These are phyloP conservation scores for Psilocybe subaeruginosa DNA, from an alignment of 768 basidiomycete species.

Conservation along the genomic window DNA sequence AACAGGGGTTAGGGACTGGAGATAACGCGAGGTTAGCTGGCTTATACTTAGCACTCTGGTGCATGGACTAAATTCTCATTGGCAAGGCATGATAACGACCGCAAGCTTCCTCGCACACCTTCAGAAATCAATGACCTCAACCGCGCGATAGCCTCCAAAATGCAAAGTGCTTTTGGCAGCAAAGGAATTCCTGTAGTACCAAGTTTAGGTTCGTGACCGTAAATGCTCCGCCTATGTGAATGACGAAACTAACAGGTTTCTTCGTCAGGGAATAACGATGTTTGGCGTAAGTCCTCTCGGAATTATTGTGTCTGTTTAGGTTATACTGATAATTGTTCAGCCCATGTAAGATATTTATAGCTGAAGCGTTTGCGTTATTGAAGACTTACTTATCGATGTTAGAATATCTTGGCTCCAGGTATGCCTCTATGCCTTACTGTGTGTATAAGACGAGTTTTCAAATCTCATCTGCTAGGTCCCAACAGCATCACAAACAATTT, in stretches of 20 bases:
- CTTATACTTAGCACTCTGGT: not conserved
- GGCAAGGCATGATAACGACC: slow-evolving; percentile 83
- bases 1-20: slow-evolving; percentile 61
- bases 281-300: slow-evolving; percentile 68
- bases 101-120: slow-evolving; percentile 76
- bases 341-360: slow-evolving; percentile 49
- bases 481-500: slow-evolving; percentile 72
- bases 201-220: slow-evolving; percentile 60
- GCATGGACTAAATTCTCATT: slow-evolving; percentile 6
- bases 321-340: slow-evolving; percentile 33
- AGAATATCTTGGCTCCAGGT: slow-evolving; percentile 74
- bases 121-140: slow-evolving; percentile 82
- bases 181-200: slow-evolving; percentile 81
- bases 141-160: slow-evolving; percentile 62
- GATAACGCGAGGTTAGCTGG: slow-evolving; percentile 65
- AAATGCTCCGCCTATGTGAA: not conserved
- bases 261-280: slow-evolving; percentile 81
- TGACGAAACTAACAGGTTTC: not conserved
- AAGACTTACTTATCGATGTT: slow-evolving; percentile 4
- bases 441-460: not conserved
- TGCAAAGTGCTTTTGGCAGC: slow-evolving; percentile 72
- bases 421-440: slow-evolving; percentile 4
- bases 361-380: slow-evolving; percentile 3
- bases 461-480: slow-evolving; percentile 47
- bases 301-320: slow-evolving; percentile 14